These are phyloP conservation scores for Colletotrichum paranaense DNA, from an alignment of 2,329 filamentous ascomycete species.

Conservation along the genomic window DNA sequence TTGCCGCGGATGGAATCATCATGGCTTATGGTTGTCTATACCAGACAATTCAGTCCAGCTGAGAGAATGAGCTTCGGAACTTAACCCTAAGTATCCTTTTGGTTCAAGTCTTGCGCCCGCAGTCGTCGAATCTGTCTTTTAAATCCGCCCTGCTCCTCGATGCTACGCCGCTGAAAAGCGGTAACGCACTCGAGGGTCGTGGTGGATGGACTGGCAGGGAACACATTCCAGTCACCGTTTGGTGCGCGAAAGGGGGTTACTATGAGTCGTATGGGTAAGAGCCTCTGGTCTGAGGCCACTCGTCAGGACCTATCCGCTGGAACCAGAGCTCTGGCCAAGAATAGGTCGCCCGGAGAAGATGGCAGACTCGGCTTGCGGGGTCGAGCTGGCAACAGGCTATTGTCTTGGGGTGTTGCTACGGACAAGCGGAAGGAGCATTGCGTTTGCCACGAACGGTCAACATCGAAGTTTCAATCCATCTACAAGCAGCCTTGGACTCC, in stretches of 20 bases:
- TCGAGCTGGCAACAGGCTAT: conserved; percentile 36
- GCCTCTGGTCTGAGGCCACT: conserved; percentile 77
- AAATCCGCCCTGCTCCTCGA: conserved; percentile 52
- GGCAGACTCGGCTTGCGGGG: conserved; percentile 40
- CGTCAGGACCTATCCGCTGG: conserved; percentile 79
- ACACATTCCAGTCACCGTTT: conserved; percentile 68
- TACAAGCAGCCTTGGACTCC: conserved; percentile 1
- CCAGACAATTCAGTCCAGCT: conserved; percentile 56
- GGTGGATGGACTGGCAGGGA: conserved; percentile 60
- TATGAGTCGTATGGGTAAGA: conserved; percentile 85
- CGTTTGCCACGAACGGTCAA: conserved; percentile 62
- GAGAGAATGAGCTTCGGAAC: conserved; percentile 82
- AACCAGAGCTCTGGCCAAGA: conserved; percentile 64
- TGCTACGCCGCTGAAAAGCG: conserved; percentile 63
- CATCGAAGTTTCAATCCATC: conserved; percentile 33
- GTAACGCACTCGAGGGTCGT: conserved; percentile 47
- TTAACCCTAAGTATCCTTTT: conserved; percentile 92
- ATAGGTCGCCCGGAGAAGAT: conserved; percentile 51
- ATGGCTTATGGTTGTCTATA: conserved; percentile 49
- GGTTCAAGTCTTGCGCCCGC: conserved; percentile 79
- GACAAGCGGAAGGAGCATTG: conserved; percentile 56
- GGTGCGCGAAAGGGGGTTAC: conserved; percentile 69
- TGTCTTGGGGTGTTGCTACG: conserved; percentile 15
- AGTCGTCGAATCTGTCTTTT: conserved; percentile 79
- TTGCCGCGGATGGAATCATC: conserved; percentile 59